Evolutionary conservation across 768 basidiomycete genomes (phyloP).

Genomic region (Mrakia blollopis): DNA sequence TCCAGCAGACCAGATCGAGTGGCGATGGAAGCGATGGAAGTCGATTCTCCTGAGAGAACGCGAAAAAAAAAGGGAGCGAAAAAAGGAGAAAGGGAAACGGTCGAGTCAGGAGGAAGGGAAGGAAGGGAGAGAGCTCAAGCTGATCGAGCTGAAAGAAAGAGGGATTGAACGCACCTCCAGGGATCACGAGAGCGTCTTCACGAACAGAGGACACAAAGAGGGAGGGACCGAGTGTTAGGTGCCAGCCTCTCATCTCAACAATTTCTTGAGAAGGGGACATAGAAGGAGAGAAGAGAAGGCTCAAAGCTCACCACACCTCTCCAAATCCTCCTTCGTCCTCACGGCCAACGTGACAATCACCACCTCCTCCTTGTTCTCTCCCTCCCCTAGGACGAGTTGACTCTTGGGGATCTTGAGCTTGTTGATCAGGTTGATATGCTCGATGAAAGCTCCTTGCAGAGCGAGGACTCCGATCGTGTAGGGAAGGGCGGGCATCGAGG

Average conservation of each 20-base stretch:
- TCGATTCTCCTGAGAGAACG: conserved; percentile 23
- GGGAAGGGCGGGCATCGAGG: neutral
- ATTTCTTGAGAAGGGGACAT: too few species aligned
- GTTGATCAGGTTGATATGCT: conserved; percentile 29
- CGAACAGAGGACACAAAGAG: too few species aligned
- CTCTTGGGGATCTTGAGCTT: conserved; percentile 18
- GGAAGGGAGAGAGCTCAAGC: neutral
- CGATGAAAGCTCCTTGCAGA: conserved; percentile 32
- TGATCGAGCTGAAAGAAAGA: neutral
- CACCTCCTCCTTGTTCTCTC: neutral
- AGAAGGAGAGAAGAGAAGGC: neutral
- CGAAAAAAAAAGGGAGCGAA: neutral
- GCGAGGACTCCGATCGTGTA: conserved; percentile 30
- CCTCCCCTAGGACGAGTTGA: neutral
- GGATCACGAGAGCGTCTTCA: too few species aligned
- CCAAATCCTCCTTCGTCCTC: conserved; percentile 29
- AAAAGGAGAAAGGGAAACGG: neutral
- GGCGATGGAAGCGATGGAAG: conserved; percentile 31
- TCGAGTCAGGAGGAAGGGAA: neutral
- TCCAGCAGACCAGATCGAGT: conserved; percentile 28
- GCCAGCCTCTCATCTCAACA: too few species aligned
- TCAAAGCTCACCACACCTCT: conserved; percentile 19
- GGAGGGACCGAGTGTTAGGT: neutral
- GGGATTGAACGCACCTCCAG: neutral
- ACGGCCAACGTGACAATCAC: conserved; percentile 17